Evolutionary conservation across 1,284 basidiomycete species (phyloP), one percentile per base, ranked within the genome.

Genomic region (Ganoderma leucocontextum): DNA sequence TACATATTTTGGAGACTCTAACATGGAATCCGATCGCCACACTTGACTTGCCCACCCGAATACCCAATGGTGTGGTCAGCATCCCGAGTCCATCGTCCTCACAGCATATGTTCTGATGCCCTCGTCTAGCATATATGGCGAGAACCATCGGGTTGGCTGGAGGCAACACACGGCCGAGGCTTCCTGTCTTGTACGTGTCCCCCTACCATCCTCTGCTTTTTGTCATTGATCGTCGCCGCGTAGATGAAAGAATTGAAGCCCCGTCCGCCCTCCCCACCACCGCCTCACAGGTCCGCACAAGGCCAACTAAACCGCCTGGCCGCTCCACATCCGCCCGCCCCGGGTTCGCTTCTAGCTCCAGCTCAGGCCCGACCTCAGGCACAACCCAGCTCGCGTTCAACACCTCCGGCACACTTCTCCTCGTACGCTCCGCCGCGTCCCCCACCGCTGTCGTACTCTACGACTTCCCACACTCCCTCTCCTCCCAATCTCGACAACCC

Each of bases 71-170:
- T 59, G 85, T 85, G 64, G 93, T 94, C 77, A 74, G 91, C 81
- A 17, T 8, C 15, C 12, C n/a, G 19, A 38, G 33, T 29, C 33
- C 29, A 0, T 7, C 41, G 29, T 58, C 25, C 44, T 58, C 7
- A 38, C 39, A 8, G 38, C 33, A 38, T 35, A 60, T 25, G 39
- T 2, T 36, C 33, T 29, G 10, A 49, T 13, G 7, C 52, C 39
- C 44, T 58, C 19, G 47, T 12, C 38, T 10, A 72, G 71, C 67
- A 80, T 17, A 82, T 94, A 10, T 96, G 94, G 95, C 86, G 89
- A 65, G 95, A 96, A 76, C 94, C 95, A 2, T 73, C 83, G 0
- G 89, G 89, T 70, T 96, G 95, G 95, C 80, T 94, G 41, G 91
- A 91, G 77, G 84, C 90, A 0, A 95, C 93, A 0, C 86, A 90